Percentiles rank a stretch among this genome's conserved stretches.
phyloP scores from a whole-genome alignment of 495 filamentous ascomycete species.

The Clohesyomyces aquaticus region DNA sequence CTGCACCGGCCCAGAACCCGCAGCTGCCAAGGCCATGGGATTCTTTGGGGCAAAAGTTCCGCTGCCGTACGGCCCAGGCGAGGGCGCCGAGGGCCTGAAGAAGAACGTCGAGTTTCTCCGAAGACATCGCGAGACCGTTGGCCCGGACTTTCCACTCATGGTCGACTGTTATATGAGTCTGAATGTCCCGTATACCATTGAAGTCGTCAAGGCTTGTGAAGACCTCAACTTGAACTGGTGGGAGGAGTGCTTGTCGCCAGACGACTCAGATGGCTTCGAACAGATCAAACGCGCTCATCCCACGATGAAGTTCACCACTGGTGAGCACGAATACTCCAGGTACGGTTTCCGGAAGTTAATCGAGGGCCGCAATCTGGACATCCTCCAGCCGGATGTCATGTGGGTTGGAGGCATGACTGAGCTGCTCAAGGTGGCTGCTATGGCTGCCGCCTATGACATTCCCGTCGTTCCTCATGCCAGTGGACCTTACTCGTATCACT shows the following conservation, averaged over 20 bases:
- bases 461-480: conserved; percentile 93
- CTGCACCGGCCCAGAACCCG: conserved; percentile 87
- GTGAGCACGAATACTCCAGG: conserved; percentile 90
- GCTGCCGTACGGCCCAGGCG: conserved; percentile 83
- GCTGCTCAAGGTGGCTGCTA: conserved; percentile 82
- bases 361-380: conserved; percentile 87
- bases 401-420: conserved; percentile 94
- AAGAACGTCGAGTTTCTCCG: conserved; percentile 89
- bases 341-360: conserved; percentile 94
- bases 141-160: conserved; percentile 87
- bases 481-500: conserved; percentile 93
- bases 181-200: conserved; percentile 88
- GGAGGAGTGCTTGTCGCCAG: conserved; percentile 89
- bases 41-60: conserved; percentile 90
- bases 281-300: conserved; percentile 88
- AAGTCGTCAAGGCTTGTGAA: conserved; percentile 77
- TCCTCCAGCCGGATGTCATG: conserved; percentile 95
- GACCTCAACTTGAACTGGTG: conserved; percentile 93
- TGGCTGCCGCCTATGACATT: conserved; percentile 89
- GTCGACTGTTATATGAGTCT: conserved; percentile 97
- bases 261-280: conserved; percentile 87
- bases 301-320: conserved; percentile 89
- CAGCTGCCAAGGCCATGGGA: conserved; percentile 75
- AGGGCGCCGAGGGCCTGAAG: conserved; percentile 74
- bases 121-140: conserved; percentile 80